Evolutionary conservation across 148 eudicot species (phyloP), one percentile per base, ranked within the genome.

Genomic region (Camellia lanceoleosa): DNA sequence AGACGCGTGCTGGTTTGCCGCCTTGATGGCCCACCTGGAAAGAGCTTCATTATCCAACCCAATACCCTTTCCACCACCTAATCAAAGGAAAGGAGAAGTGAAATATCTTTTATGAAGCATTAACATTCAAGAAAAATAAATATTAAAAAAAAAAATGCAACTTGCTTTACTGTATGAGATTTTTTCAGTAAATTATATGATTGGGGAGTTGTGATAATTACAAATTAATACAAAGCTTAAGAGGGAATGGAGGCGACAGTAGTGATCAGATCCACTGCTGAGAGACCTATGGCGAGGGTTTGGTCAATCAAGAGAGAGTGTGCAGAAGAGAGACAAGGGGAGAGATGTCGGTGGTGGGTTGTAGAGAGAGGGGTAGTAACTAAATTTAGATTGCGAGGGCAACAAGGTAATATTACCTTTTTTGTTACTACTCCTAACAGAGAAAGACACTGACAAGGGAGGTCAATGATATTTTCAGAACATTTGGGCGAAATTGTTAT

Each of bases 41-140:
- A 94, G 55, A 94, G 93, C 91, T 96, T 96, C 98, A 93, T 93
- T 84, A 96, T 92, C 99, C 99, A 96, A 72, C 98, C 98, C 60
- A 96, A 71, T 46, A 96, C 99, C 83, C 98, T 85, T 80, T 92
- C 99, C 74, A 96, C 99, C 83, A 96, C 99, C 99, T 91, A 76
- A 23, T 14, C 13, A 30, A n/a, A 42, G 12, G 74, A 9, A 65
- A 55, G 73, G 0, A 16, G 42, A 70, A 75, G 74, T 41, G 52
- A 78, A 13, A 0, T 5, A 58, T 54, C 73, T 41, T 42, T 23
- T 10, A 56, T 20, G 16, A 56, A 47, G 38, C 38, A 30, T 30
- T 30, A 30, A 1, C 38, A 30, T 30, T 30, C 1, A 49, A 49
- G 7, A 49, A 49, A 49, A 49, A 2, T 4, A 60, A 60, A 74